Base-by-base conservation (phyloP, 1,139 yeast genomes). In the Saccharomyces uvarum region DNA sequence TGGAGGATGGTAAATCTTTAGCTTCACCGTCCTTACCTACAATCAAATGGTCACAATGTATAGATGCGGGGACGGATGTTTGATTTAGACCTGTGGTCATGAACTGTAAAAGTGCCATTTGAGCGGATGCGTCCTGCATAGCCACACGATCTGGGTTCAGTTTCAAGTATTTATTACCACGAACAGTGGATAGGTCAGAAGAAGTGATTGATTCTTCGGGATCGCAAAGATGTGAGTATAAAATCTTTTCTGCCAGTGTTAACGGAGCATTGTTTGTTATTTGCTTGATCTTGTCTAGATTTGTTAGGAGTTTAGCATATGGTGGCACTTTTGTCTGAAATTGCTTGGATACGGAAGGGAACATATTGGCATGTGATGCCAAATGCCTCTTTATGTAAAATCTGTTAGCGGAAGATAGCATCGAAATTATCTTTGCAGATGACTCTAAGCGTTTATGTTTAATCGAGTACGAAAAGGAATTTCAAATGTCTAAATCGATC, bases 51-150 rank as follows among this genome's bases (percentile, higher is more conserved):
- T 93, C 99, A 75, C 99, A 93, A 71, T 93, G 99, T 62, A 93
- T 89, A 2, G 97, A 87, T 8, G 87, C 97, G 2, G 99, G 99
- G 2, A 91, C 97, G 0, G 87, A 86, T 6, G 97, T 88, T 32
- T 83, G 76, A 50, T 82, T 70, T 83, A 91, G 82, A 19, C 97
- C 97, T 65, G 97, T 88, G 31, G 98, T 89, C 95, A 93, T 91
- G 73, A 93, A 93, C 74, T 93, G 99, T 61, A 93, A 76, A 60
- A 93, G 76, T 2, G 99, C 99, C 88, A 91, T 93, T 74, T 93
- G 99, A 1, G 99, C 99, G 26, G 96, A 87, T 1, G 99, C 99
- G 75, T 93, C 99, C 76, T 93, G 99, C 97, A 91, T 91, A 27
- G 99, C 99, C 21, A 93, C 99, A 66, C 99, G 81, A 70, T 93